phyloP scores from a whole-genome alignment of 1,284 basidiomycete genomes.

The Sparassis latifolia region DNA sequence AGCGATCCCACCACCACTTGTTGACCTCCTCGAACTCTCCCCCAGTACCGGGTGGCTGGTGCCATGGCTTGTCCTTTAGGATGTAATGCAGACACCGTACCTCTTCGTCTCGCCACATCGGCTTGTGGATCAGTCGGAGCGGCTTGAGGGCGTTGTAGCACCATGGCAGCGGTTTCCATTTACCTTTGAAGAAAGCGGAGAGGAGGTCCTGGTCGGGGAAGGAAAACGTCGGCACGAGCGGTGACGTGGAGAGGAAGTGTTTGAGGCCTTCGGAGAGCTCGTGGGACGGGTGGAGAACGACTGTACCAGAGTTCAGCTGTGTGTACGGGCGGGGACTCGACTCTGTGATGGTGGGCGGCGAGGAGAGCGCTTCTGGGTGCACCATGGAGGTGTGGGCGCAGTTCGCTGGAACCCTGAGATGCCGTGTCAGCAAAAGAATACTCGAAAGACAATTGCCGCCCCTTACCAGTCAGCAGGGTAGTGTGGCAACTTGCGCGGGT shows the following conservation, averaged over 20 bases:
- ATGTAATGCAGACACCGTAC: constrained; percentile 75
- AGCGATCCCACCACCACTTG: constrained; percentile 75
- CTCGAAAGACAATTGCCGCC: not conserved
- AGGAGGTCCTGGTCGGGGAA: constrained; percentile 96
- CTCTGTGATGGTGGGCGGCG: constrained; percentile 40
- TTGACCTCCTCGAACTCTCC: constrained; percentile 45
- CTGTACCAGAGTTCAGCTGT: constrained; percentile 85
- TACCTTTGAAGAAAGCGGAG: constrained; percentile 72
- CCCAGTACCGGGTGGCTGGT: constrained; percentile 29
- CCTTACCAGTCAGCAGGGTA: constrained; percentile 88
- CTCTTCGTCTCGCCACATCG: constrained; percentile 74
- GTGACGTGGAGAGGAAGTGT: constrained; percentile 61
- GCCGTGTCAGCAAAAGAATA: constrained; percentile 4
- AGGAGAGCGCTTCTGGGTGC: constrained; percentile 41
- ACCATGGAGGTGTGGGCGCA: constrained; percentile 73
- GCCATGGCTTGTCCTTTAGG: constrained; percentile 73
- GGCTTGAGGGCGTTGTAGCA: constrained; percentile 87
- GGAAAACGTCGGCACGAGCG: constrained; percentile 61
- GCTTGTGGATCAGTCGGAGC: constrained; percentile 57
- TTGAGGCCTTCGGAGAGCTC: constrained; percentile 46
- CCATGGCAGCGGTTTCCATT: constrained; percentile 72
- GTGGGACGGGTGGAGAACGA: constrained; percentile 78
- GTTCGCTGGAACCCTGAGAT: constrained; percentile 76
- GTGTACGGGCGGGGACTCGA: constrained; percentile 64
- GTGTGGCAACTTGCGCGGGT: constrained; percentile 76